phyloP scores from a whole-genome alignment of 192 early-diverging fungal genomes.

The Rhizophlyctis rosea region DNA sequence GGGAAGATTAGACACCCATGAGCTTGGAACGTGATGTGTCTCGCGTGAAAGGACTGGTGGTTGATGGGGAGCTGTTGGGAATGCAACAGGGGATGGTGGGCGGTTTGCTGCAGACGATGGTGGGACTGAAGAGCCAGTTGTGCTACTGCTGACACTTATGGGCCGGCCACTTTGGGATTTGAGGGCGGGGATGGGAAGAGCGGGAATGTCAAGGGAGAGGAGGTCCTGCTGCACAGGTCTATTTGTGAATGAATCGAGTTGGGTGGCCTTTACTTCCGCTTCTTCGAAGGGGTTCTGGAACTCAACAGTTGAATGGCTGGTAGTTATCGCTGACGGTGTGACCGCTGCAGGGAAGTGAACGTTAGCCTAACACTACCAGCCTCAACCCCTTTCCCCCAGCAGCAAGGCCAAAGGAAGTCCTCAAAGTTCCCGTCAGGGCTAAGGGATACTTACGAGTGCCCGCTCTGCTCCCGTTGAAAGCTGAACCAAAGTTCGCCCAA shows the following conservation, averaged over 20 bases:
- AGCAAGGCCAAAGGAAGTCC: neutral
- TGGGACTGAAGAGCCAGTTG: neutral
- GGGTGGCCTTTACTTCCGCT: neutral
- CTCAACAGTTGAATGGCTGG: neutral
- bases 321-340: neutral
- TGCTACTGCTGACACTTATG: neutral
- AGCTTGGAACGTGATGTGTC: neutral
- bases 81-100: neutral
- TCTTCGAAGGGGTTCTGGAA: neutral
- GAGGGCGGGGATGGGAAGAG: neutral
- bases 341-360: too few species aligned
- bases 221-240: too few species aligned
- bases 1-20: neutral
- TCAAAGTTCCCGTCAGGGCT: neutral
- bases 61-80: neutral
- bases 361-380: neutral
- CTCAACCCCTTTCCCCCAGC: neutral
- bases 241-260: neutral
- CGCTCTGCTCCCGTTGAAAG: neutral
- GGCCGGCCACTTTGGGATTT: neutral
- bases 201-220: neutral
- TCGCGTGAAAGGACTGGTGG: neutral
- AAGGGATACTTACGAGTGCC: neutral
- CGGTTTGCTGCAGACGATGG: neutral
- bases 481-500: neutral